Evolutionary conservation across 345 rosid species (phyloP).

Genomic region (Hypericum perforatum): DNA sequence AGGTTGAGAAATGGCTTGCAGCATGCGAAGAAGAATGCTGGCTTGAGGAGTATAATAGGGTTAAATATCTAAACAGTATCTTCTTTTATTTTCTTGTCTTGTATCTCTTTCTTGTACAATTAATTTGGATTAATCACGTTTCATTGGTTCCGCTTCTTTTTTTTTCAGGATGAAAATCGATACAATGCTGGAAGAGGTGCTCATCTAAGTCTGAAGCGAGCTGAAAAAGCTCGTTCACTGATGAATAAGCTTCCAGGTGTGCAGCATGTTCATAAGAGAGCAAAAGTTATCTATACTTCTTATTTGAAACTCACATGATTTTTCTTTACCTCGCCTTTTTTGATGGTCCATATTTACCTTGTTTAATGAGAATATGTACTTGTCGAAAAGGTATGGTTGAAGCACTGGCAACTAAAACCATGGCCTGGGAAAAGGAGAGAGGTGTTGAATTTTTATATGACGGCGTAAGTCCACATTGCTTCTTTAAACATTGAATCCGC

Average conservation of each 20-base stretch:
- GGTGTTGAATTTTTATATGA: slow-evolving; percentile 71
- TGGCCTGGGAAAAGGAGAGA: slow-evolving; percentile 88
- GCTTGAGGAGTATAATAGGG: slow-evolving; percentile 99
- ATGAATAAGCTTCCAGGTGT: slow-evolving; percentile 90
- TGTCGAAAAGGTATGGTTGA: slow-evolving; percentile 64
- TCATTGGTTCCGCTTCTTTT: slow-evolving; percentile 2
- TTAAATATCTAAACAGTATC: slow-evolving; percentile 20
- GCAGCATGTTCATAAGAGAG: background rate
- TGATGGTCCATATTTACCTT: too few species aligned
- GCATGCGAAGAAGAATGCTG: slow-evolving; percentile 97
- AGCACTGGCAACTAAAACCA: slow-evolving; percentile 67
- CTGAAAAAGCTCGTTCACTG: slow-evolving; percentile 93
- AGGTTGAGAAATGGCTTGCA: slow-evolving; percentile 85
- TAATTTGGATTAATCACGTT: background rate
- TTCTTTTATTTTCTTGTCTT: background rate
- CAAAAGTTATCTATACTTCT: too few species aligned
- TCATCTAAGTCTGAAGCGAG: slow-evolving; percentile 92
- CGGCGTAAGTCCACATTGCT: slow-evolving; percentile 47
- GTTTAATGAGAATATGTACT: too few species aligned
- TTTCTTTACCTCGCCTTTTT: too few species aligned
- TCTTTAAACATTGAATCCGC: background rate
- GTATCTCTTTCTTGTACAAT: slow-evolving; percentile 10
- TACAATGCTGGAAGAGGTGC: slow-evolving; percentile 98
- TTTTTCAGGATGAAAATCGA: slow-evolving; percentile 77
- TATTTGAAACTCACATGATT: too few species aligned